Percentiles rank a stretch among this genome's conserved stretches.
phyloP scores from a whole-genome alignment of 257 asterid genomes.

The Lithospermum erythrorhizon region DNA sequence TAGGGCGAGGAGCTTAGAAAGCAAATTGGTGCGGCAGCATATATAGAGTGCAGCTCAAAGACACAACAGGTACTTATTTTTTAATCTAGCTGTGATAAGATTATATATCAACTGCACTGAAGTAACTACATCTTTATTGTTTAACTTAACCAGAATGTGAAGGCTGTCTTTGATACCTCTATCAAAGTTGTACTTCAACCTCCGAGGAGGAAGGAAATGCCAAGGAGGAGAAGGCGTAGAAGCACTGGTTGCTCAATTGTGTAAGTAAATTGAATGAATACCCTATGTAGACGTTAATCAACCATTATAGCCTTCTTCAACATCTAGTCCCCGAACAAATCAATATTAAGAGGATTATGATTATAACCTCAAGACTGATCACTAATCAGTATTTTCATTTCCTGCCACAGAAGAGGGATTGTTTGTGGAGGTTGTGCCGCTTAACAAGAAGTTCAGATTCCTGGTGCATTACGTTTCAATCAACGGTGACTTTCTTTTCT shows the following conservation, averaged over 20 bases:
- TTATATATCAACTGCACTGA: background rate
- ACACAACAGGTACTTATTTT: constrained; percentile 66
- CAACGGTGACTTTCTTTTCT: background rate
- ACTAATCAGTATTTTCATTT: constrained; percentile 1
- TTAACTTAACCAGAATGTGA: constrained; percentile 53
- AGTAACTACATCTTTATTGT: background rate
- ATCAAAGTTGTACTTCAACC: constrained; percentile 92
- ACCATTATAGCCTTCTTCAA: no score
- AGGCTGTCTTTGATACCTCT: constrained; percentile 88
- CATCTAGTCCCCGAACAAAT: no score
- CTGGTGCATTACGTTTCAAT: background rate
- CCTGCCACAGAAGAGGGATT: constrained; percentile 39
- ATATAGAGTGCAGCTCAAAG: constrained; percentile 94
- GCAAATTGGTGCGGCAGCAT: constrained; percentile 95
- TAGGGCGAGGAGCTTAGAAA: constrained; percentile 96
- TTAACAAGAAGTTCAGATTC: constrained; percentile 8
- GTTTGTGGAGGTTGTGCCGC: constrained; percentile 74
- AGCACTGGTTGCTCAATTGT: constrained; percentile 65
- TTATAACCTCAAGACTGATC: background rate
- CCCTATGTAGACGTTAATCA: no score
- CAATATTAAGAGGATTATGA: background rate
- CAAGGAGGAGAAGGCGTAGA: constrained; percentile 46
- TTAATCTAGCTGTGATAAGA: background rate
- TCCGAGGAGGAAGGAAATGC: constrained; percentile 67
- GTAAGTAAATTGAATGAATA: constrained; percentile 31